Percentiles rank a stretch among this genome's conserved stretches.
Conservation (phyloP, 345 rosid species). For the Aquilaria yunnanensis region DNA sequence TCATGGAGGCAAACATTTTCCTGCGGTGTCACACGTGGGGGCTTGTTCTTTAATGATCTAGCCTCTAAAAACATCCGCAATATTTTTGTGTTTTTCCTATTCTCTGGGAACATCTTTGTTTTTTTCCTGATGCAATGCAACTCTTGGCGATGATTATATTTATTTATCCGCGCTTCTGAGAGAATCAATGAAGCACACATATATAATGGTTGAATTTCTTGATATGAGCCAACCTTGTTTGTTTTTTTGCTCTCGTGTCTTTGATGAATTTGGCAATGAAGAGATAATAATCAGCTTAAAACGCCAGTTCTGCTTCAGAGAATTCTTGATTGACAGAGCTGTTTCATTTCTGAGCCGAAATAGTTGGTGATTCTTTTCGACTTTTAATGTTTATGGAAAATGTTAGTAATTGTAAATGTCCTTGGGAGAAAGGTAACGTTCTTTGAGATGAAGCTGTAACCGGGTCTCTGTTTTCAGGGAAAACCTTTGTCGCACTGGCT, state of each 20-base stretch:
- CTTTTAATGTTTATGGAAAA: not conserved
- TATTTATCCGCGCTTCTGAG: conserved; percentile 84
- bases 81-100: not conserved
- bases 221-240: conserved; percentile 42
- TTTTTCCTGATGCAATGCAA: too few species aligned
- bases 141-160: conserved; percentile 43
- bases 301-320: conserved; percentile 99
- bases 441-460: too few species aligned
- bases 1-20: conserved; percentile 40
- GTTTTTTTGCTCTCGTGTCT: not conserved
- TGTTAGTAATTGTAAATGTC: too few species aligned
- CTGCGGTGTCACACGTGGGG: conserved; percentile 48
- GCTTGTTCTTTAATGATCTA: conserved; percentile 15
- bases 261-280: conserved; percentile 28
- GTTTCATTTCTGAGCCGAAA: conserved; percentile 52
- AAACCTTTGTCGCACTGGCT: too few species aligned
- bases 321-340: conserved; percentile 86
- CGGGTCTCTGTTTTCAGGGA: too few species aligned
- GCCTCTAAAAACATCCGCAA: conserved; percentile 44
- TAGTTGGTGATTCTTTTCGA: not conserved
- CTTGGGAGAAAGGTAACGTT: too few species aligned
- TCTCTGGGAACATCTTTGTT: not conserved
- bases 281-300: conserved; percentile 48
- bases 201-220: conserved; percentile 71
- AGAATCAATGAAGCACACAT: conserved; percentile 45